Evolutionary conservation across 202 grass and related monocot genomes (phyloP).

Genomic region (Hordeum pubiflorum): DNA sequence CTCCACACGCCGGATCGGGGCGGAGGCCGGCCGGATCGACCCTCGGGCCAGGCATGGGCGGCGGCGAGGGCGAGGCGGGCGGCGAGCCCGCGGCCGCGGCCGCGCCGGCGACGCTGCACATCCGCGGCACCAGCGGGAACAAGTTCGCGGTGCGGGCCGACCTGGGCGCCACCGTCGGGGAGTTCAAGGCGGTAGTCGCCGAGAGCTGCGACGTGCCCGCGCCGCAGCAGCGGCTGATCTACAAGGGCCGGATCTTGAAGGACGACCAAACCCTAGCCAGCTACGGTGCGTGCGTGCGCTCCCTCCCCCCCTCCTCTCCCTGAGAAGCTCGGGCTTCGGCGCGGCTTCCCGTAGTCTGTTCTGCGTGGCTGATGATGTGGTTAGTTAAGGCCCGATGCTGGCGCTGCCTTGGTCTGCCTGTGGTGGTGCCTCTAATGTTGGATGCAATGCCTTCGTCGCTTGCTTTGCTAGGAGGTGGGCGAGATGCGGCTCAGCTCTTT

Average conservation of each 20-base stretch:
- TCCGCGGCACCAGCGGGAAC: slow-evolving; percentile 58
- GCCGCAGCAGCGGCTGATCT: slow-evolving; percentile 70
- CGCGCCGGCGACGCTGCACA: slow-evolving; percentile 40
- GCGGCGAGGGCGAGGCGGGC: slow-evolving; percentile 14
- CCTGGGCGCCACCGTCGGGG: slow-evolving; percentile 42
- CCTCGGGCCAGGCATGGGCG: slow-evolving; percentile 38
- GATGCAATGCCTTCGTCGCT: slow-evolving; percentile 20
- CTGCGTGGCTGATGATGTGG: background rate
- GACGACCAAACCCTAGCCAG: slow-evolving; percentile 74
- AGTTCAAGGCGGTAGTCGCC: slow-evolving; percentile 54
- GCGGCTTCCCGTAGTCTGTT: background rate
- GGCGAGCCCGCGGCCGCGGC: background rate
- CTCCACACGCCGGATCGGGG: background rate
- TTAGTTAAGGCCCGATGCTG: background rate
- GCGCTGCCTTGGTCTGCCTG: background rate
- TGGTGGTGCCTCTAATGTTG: background rate
- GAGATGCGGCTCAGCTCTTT: background rate
- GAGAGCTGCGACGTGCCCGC: slow-evolving; percentile 54
- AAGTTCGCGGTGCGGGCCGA: slow-evolving; percentile 57
- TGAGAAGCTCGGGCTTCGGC: background rate
- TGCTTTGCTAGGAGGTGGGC: background rate
- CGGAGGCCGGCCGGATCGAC: background rate
- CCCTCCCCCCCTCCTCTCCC: background rate
- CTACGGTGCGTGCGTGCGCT: slow-evolving; percentile 29
- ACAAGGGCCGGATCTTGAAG: slow-evolving; percentile 79